Evolutionary conservation across 495 filamentous ascomycete species (phyloP), one percentile per base, ranked within the genome.

Genomic region (Xylaria flabelliformis): DNA sequence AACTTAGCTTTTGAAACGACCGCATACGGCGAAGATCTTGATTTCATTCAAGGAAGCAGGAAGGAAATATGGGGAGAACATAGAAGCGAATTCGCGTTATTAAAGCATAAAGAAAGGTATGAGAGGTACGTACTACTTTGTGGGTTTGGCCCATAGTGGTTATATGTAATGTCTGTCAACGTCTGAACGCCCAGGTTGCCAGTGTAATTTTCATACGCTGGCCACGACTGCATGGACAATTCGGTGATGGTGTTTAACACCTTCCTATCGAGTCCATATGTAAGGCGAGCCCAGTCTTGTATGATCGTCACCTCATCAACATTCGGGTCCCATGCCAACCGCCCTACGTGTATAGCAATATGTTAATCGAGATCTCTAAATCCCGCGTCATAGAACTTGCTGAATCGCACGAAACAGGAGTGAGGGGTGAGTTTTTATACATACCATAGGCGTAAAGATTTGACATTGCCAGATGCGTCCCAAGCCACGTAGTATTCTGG

Each of bases 121-220:
- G 29, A 21, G 2, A 39, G 8, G 17, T 63, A 46, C 61, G 12
- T 64, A 64, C 61, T 69, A 29, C 56, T 62, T 6, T 83, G 86
- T 26, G 91, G 90, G 72, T 89, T 91, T 0, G 91, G 89, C 0
- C 91, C 90, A 78, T 86, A 93, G 75, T 93, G 91, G 5, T 84
- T 88, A 72, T 86, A 87, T 3, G 90, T 79, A 69, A 93, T 91
- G 75, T 93, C 90, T 3, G 88, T 89, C 19, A 93, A 81, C 0
- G 91, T 92, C 73, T 92, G 91, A 24, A 90, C 87, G 19, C 91
- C 91, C 0, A 93, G 82, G 72, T 93, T 93, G 21, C 91, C 91
- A 0, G 82, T 88, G 79, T 93, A 92, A 74, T 88, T 88, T 80
- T 92, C 90, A 69, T 93, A 93, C 0, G 90, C 88, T 0, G 88